phyloP scores from a whole-genome alignment of 306 rosid species.

The Corylus americana region DNA sequence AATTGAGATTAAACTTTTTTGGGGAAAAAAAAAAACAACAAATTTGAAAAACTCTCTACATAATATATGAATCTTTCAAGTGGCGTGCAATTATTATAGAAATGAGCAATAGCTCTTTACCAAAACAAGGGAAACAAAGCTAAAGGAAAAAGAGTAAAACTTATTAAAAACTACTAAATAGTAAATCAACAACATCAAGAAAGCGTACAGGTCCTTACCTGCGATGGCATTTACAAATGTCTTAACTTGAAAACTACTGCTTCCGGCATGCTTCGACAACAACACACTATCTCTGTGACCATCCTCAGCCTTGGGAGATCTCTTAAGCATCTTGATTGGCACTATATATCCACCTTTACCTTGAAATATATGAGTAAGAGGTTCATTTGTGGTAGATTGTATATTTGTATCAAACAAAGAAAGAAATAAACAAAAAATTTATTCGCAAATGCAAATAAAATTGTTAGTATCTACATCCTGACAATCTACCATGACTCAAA shows the following conservation, averaged over 20 bases:
- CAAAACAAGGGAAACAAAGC: background rate
- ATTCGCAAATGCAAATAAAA: background rate
- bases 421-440: background rate
- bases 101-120: background rate
- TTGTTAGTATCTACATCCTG: background rate
- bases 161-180: background rate
- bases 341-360: conserved; percentile 33
- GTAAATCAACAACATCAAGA: background rate
- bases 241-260: conserved; percentile 29
- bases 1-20: accelerated
- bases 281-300: conserved; percentile 25
- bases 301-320: conserved; percentile 30
- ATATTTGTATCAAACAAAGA: background rate
- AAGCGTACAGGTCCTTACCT: conserved; percentile 42
- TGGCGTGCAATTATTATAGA: background rate
- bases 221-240: conserved; percentile 51
- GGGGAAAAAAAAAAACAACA: background rate
- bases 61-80: background rate
- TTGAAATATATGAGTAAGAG: background rate
- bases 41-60: background rate
- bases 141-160: background rate
- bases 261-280: conserved; percentile 36
- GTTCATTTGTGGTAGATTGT: background rate
- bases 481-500: conserved; percentile 1
- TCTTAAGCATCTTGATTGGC: conserved; percentile 32